These are phyloP conservation scores for Liriodendron chinense DNA, from an alignment of 164 flowering plant species.

Conservation along the genomic window DNA sequence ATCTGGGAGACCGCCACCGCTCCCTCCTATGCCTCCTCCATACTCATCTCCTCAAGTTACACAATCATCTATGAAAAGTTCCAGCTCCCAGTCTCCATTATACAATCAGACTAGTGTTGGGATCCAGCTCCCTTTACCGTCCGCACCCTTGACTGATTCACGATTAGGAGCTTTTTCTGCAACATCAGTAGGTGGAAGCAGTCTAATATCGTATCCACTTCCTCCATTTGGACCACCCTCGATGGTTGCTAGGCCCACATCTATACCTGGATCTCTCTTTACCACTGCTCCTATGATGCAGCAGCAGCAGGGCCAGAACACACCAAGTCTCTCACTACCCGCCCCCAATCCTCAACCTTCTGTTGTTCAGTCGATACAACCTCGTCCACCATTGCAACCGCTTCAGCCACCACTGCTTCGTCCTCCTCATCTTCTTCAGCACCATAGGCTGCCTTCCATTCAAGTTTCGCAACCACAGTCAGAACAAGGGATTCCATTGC, in stretches of 20 bases:
- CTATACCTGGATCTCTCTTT: constrained; percentile 44
- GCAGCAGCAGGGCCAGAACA: constrained; percentile 54
- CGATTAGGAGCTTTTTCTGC: constrained; percentile 34
- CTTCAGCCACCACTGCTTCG: constrained; percentile 79
- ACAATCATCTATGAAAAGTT: constrained; percentile 34
- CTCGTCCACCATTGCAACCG: constrained; percentile 67
- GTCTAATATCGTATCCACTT: constrained; percentile 42
- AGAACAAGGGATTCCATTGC: constrained; percentile 53
- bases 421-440: constrained; percentile 75
- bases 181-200: constrained; percentile 27
- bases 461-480: constrained; percentile 51
- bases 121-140: constrained; percentile 37
- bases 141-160: constrained; percentile 35
- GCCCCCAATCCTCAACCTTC: constrained; percentile 41
- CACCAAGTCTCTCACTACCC: constrained; percentile 37
- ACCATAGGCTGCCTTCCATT: constrained; percentile 52
- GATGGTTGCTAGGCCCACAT: constrained; percentile 49
- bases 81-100: constrained; percentile 37
- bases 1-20: constrained; percentile 57
- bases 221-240: constrained; percentile 43
- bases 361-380: constrained; percentile 45
- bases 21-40: constrained; percentile 92
- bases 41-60: constrained; percentile 41
- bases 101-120: constrained; percentile 42
- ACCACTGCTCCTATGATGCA: constrained; percentile 45